Evolutionary conservation across 2,329 filamentous ascomycete genomes (phyloP), one percentile per base, ranked within the genome.

Genomic region (Alternaria sp.): DNA sequence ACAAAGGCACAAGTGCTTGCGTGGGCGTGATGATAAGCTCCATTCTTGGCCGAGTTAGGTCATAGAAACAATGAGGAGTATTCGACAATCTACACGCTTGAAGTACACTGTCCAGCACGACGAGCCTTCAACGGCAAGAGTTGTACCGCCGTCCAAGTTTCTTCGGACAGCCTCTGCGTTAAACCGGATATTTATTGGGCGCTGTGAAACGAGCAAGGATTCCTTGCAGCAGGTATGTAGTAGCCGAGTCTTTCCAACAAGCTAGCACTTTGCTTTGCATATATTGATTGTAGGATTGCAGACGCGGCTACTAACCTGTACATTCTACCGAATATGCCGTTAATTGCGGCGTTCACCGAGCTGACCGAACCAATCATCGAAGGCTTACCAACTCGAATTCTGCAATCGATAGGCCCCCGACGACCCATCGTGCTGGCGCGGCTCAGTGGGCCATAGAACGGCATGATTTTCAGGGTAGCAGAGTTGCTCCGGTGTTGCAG

Each of bases 11-110:
- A 18, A 64, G 55, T 20, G 62, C 59, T 54, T 64, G 62, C 3
- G 62, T 64, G 24, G 59, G 62, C n/a, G 62, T 64, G 28, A 64
- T 62, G 46, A 59, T 56, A 38, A 64, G 59, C 59, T 64, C 62
- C 62, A 64, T 64, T n/a, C 5, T 39, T 30, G 18, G 20, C 9
- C 16, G 16, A 48, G 7, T 44, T 16, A 44, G 28, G 12, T 14
- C 47, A 43, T 41, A 41, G 24, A 32, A 42, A 46, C 12, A 20
- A 28, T 12, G 32, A 26, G 36, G 49, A 55, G 54, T 49, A 34
- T 24, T 18, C 22, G 41, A 26, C 22, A 41, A 22, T 39, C 32
- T 34, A 51, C 51, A 46, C n/a, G 26, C 42, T 47, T 51, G 46
- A 59, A 41, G 20, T 42, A 42, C 22, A 32, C 39, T 16, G 32